Evolutionary conservation across 1,139 yeast genomes (phyloP).

Genomic region (Suhomyces bolitotheri): DNA sequence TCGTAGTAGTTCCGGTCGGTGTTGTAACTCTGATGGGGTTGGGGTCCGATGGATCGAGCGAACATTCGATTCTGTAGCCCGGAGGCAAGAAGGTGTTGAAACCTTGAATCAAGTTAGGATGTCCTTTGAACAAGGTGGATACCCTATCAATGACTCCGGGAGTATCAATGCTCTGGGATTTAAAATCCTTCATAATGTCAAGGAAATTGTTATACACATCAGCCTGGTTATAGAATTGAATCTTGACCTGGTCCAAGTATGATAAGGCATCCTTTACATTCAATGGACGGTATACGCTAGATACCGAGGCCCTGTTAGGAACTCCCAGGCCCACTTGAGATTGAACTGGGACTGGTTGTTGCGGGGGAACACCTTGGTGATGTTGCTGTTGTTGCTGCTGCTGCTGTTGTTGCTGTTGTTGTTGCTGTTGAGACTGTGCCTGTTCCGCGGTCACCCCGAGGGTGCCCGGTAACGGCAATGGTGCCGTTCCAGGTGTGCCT

Average conservation of each 20-base stretch:
- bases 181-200: conserved; percentile 98
- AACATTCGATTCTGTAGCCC: conserved; percentile 92
- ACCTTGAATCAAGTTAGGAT: conserved; percentile 91
- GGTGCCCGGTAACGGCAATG: conserved; percentile 27
- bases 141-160: conserved; percentile 98
- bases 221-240: conserved; percentile 88
- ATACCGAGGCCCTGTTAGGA: conserved; percentile 46
- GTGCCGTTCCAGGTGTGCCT: conserved; percentile 21
- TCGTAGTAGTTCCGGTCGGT: conserved; percentile 84
- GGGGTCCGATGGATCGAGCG: conserved; percentile 85
- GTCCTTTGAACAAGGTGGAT: conserved; percentile 86
- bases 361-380: conserved; percentile 14
- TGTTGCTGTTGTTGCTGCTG: conserved; percentile 19
- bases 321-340: conserved; percentile 31
- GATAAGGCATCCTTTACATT: conserved; percentile 96
- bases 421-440: conserved; percentile 21
- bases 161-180: conserved; percentile 92
- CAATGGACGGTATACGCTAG: conserved; percentile 73
- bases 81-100: conserved; percentile 97
- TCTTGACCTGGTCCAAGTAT: conserved; percentile 91
- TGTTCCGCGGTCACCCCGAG: conserved; percentile 17
- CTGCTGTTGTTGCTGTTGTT: conserved; percentile 17
- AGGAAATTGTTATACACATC: conserved; percentile 94
- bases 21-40: conserved; percentile 93
- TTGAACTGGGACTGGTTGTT: conserved; percentile 17